A percentile compares a stretch with the other conserved stretches of the same genome.
These are phyloP conservation scores for Tilletia setariae DNA, from an alignment of 1,284 basidiomycete genomes.

Conservation along the genomic window DNA sequence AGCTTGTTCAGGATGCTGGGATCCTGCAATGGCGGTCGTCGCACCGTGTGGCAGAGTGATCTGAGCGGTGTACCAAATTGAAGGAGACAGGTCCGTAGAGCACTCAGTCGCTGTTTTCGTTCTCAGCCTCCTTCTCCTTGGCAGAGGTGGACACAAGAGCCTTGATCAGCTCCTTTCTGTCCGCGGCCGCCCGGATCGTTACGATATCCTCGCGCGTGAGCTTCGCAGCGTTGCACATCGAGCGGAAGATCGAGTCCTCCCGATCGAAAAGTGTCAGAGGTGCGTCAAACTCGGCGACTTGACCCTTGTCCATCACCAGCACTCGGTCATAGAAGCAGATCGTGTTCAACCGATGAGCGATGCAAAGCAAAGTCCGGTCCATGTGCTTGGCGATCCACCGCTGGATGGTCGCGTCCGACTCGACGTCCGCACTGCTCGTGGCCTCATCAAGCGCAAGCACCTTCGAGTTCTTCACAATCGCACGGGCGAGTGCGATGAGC, in stretches of 20 bases:
- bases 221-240: slow-evolving; percentile 61
- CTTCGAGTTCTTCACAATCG: slow-evolving; percentile 58
- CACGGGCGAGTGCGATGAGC: slow-evolving; percentile 61
- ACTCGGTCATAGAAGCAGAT: slow-evolving; percentile 60
- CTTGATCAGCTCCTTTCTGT: background rate
- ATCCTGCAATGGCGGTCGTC: too few relatives aligned
- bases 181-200: slow-evolving; percentile 5
- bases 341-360: slow-evolving; percentile 28
- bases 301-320: slow-evolving; percentile 59
- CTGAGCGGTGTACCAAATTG: too few relatives aligned
- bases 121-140: background rate
- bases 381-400: slow-evolving; percentile 32
- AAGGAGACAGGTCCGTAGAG: too few relatives aligned
- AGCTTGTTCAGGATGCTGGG: too few relatives aligned
- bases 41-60: too few relatives aligned
- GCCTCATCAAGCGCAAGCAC: slow-evolving; percentile 17
- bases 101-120: too few relatives aligned
- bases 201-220: slow-evolving; percentile 62
- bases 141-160: background rate
- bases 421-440: slow-evolving; percentile 52
- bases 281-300: slow-evolving; percentile 69
- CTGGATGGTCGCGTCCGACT: slow-evolving; percentile 27
- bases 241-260: slow-evolving; percentile 64
- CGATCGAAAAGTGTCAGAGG: slow-evolving; percentile 64
- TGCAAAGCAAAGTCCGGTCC: slow-evolving; percentile 21